Conservation (phyloP, 1,284 basidiomycete species). For the Microbotryum scabiosae region DNA sequence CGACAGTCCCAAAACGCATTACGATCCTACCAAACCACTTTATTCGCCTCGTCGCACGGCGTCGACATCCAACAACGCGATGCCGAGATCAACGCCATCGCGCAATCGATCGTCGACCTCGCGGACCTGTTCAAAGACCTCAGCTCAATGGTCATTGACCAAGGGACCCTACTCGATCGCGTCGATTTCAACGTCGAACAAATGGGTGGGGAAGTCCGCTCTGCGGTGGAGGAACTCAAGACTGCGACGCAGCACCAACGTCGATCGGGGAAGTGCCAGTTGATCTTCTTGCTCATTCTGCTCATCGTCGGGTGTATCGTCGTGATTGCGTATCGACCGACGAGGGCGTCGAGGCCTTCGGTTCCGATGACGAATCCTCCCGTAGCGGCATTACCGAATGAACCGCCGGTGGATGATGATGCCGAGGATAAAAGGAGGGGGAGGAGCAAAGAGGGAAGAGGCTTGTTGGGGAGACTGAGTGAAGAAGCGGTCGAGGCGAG, state of each 20-base stretch:
- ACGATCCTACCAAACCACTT: constrained; percentile 6
- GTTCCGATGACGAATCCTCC: no score
- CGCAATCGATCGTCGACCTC: constrained; percentile 79
- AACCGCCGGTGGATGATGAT: no score
- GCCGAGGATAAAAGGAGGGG: no score
- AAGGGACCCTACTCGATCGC: constrained; percentile 91
- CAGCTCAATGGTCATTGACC: constrained; percentile 86
- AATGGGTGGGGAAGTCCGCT: constrained; percentile 68
- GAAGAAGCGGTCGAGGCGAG: no score
- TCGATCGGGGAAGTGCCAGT: constrained; percentile 79
- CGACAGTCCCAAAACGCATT: constrained; percentile 8
- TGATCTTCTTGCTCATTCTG: constrained; percentile 83
- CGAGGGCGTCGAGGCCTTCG: background rate
- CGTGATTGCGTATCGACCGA: constrained; percentile 56
- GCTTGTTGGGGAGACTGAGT: no score
- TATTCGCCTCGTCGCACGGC: constrained; percentile 1
- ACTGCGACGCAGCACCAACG: constrained; percentile 81
- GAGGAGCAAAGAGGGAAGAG: no score
- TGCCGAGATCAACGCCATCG: constrained; percentile 80
- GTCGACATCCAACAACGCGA: constrained; percentile 39
- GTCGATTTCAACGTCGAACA: constrained; percentile 97
- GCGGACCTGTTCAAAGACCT: constrained; percentile 96
- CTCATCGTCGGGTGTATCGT: constrained; percentile 77
- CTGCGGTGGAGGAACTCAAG: constrained; percentile 75
- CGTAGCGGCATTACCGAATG: no score